Evolutionary conservation across 106 monocot species (phyloP).

Genomic region (Dendrobium chrysotoxum): DNA sequence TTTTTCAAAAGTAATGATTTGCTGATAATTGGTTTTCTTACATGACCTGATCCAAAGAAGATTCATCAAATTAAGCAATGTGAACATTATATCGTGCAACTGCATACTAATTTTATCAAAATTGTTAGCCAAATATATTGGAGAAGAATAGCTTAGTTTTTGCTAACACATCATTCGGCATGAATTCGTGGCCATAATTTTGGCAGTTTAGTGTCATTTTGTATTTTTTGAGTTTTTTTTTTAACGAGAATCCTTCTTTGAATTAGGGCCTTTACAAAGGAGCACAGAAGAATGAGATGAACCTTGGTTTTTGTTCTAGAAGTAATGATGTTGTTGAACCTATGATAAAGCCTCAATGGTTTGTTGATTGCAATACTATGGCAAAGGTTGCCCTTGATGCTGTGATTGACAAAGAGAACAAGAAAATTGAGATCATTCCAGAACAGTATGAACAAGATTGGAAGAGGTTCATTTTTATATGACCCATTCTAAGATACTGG

Average conservation of each 20-base stretch:
- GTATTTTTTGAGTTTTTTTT: not conserved
- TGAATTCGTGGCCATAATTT: no score
- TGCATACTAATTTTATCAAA: no score
- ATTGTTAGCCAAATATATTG: no score
- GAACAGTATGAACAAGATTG: conserved; percentile 82
- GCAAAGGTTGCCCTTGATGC: conserved; percentile 81
- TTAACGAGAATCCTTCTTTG: conserved; percentile 9
- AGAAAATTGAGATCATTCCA: conserved; percentile 90
- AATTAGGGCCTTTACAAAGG: conserved; percentile 71
- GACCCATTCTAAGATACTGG: not conserved
- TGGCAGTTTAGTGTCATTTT: no score
- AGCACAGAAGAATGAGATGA: conserved; percentile 85
- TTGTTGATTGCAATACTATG: conserved; percentile 79
- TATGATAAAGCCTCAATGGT: conserved; percentile 97
- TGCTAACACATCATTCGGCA: no score
- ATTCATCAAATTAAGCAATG: no score
- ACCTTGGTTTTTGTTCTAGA: conserved; percentile 89
- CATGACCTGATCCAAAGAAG: no score
- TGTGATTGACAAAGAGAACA: conserved; percentile 44
- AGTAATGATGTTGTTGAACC: conserved; percentile 93
- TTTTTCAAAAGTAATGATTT: no score
- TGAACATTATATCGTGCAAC: no score
- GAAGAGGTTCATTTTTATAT: conserved; percentile 48
- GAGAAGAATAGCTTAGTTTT: no score
- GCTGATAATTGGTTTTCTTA: no score